Conservation (phyloP, 208 protist species). For the Endotrypanum monterogeii region DNA sequence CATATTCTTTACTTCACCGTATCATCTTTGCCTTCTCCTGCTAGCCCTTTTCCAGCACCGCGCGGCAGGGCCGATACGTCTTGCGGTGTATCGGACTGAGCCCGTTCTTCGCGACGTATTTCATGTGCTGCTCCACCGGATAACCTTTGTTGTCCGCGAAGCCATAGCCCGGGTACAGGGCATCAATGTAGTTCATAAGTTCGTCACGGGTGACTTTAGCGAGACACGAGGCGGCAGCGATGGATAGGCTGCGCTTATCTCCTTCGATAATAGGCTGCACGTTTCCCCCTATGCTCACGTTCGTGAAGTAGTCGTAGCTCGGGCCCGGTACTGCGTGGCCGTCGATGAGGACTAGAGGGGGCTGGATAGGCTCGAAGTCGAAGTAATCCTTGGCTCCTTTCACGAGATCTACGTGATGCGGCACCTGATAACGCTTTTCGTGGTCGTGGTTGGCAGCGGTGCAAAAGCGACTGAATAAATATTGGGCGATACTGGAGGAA, state of each 20-base stretch:
- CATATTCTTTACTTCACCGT: neutral
- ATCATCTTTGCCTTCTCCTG: constrained; percentile 22
- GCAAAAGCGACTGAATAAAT: constrained; percentile 85
- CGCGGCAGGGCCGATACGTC: constrained; percentile 75
- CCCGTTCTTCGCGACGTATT: constrained; percentile 62
- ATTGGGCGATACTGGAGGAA: constrained; percentile 73
- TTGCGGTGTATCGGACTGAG: constrained; percentile 82
- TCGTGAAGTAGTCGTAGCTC: constrained; percentile 67
- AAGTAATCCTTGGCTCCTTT: constrained; percentile 72
- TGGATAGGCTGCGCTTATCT: constrained; percentile 85
- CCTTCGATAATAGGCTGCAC: constrained; percentile 88
- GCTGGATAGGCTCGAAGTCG: constrained; percentile 79
- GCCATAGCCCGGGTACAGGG: constrained; percentile 78
- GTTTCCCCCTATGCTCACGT: constrained; percentile 56
- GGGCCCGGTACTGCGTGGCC: constrained; percentile 76
- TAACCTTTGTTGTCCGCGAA: constrained; percentile 89
- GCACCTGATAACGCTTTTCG: constrained; percentile 65
- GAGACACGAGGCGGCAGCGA: constrained; percentile 88
- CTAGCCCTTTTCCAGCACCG: constrained; percentile 42
- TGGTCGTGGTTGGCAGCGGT: constrained; percentile 69
- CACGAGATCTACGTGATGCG: constrained; percentile 65
- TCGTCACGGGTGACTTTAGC: constrained; percentile 90
- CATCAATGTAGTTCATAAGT: constrained; percentile 80
- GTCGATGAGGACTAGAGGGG: constrained; percentile 85
- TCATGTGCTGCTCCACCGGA: constrained; percentile 89